phyloP scores from a whole-genome alignment of 169 alveolate genomes.

The Eimeria brunetti region DNA sequence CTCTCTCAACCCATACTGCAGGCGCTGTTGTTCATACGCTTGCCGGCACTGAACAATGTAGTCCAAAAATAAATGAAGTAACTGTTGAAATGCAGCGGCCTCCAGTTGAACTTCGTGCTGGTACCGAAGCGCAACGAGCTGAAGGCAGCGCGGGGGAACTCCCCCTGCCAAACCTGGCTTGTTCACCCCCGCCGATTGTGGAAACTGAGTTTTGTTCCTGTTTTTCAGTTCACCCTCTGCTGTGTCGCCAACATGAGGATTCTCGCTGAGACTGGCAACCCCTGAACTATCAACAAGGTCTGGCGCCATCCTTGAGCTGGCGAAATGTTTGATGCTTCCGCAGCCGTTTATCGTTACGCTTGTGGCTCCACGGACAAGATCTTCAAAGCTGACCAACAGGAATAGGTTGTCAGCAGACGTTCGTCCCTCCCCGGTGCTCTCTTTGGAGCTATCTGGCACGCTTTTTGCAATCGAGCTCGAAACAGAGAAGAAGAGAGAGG shows the following conservation, averaged over 20 bases:
- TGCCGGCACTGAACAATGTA: slow-evolving; percentile 61
- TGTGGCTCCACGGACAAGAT: slow-evolving; percentile 5
- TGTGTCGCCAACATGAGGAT: neutral
- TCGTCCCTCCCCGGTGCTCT: neutral
- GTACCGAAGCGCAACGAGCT: slow-evolving; percentile 47
- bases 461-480: neutral
- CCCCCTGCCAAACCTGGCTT: neutral
- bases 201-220: neutral
- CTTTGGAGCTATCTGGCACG: neutral
- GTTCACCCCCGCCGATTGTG: neutral
- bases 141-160: slow-evolving; percentile 40
- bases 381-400: slow-evolving; percentile 1
- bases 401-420: neutral
- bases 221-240: neutral
- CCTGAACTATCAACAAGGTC: neutral
- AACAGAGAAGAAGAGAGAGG: slow-evolving; percentile 16
- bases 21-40: slow-evolving; percentile 56
- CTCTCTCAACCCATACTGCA: slow-evolving; percentile 13
- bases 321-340: slow-evolving; percentile 45
- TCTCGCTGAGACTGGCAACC: neutral
- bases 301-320: neutral
- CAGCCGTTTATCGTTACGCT: slow-evolving; percentile 44
- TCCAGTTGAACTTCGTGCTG: slow-evolving; percentile 5
- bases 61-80: slow-evolving; percentile 55
- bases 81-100: slow-evolving; percentile 36